These are phyloP conservation scores for Gossypium raimondii DNA, from an alignment of 345 rosid genomes.

Conservation along the genomic window DNA sequence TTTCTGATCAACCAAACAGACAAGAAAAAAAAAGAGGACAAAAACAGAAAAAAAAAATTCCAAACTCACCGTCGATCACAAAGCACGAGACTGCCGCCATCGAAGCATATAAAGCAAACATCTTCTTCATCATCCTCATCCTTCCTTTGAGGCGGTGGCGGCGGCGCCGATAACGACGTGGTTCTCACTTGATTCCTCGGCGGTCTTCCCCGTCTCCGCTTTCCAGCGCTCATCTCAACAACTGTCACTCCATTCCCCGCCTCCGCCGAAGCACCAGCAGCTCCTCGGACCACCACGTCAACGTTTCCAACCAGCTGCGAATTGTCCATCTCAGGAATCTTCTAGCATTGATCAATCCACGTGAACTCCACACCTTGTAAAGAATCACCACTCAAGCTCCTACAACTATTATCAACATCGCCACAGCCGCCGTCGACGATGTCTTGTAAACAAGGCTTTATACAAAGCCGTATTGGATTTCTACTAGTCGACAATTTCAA, in stretches of 20 bases:
- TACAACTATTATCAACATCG: slow-evolving; percentile 13
- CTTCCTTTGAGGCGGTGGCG: slow-evolving; percentile 24
- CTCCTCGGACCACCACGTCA: slow-evolving; percentile 14
- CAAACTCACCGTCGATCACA: slow-evolving; percentile 90
- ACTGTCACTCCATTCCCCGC: slow-evolving; percentile 22
- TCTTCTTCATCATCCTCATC: slow-evolving; percentile 83
- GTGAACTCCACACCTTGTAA: slow-evolving; percentile 32
- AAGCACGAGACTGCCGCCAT: slow-evolving; percentile 93
- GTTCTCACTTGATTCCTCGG: slow-evolving; percentile 35
- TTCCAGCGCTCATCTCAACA: slow-evolving; percentile 30
- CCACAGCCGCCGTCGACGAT: not conserved
- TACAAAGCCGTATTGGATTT: slow-evolving; percentile 18
- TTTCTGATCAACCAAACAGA: slow-evolving; percentile 3
- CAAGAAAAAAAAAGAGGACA: not conserved
- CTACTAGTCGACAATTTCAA: slow-evolving; percentile 4
- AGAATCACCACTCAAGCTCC: slow-evolving; percentile 15
- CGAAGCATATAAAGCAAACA: slow-evolving; percentile 97
- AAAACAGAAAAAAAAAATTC: not conserved
- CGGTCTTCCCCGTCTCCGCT: slow-evolving; percentile 80
- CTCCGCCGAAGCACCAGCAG: slow-evolving; percentile 9
- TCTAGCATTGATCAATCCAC: slow-evolving; percentile 57
- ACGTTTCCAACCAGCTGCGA: slow-evolving; percentile 34
- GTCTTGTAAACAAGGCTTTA: slow-evolving; percentile 22
- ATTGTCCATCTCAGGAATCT: slow-evolving; percentile 35
- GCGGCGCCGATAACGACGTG: slow-evolving; percentile 10